These are phyloP conservation scores for Acacia melanoxylon DNA, from an alignment of 306 rosid genomes.

Conservation along the genomic window DNA sequence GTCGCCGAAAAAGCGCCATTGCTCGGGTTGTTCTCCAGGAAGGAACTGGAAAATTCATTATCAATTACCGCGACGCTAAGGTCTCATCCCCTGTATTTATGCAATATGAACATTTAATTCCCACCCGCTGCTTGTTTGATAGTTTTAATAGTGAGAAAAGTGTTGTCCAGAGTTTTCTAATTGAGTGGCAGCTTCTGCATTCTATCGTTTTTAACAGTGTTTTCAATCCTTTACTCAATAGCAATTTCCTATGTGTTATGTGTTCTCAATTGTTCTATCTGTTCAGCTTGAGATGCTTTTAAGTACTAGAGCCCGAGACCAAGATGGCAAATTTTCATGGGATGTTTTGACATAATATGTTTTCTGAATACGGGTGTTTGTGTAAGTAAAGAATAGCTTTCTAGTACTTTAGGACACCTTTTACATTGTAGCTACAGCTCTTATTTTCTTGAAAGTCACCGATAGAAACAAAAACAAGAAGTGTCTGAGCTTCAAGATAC, in stretches of 20 bases:
- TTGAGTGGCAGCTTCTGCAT: background rate
- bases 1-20: conserved; percentile 80
- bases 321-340: background rate
- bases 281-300: background rate
- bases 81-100: conserved; percentile 27
- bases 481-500: background rate
- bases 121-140: background rate
- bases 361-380: background rate
- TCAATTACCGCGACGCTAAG: conserved; percentile 93
- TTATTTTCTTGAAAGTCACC: background rate
- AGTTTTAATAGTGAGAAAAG: background rate
- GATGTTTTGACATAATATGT: background rate
- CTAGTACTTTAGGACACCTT: background rate
- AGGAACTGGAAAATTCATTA: conserved; percentile 84
- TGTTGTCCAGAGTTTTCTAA: background rate
- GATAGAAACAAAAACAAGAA: background rate
- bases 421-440: background rate
- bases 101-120: background rate
- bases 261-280: background rate
- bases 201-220: background rate
- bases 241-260: background rate
- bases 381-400: background rate
- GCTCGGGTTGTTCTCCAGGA: conserved; percentile 93
- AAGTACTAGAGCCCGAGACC: background rate
- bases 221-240: background rate